Conservation (phyloP, 2,329 filamentous ascomycete genomes). For the Hortaea sp. region DNA sequence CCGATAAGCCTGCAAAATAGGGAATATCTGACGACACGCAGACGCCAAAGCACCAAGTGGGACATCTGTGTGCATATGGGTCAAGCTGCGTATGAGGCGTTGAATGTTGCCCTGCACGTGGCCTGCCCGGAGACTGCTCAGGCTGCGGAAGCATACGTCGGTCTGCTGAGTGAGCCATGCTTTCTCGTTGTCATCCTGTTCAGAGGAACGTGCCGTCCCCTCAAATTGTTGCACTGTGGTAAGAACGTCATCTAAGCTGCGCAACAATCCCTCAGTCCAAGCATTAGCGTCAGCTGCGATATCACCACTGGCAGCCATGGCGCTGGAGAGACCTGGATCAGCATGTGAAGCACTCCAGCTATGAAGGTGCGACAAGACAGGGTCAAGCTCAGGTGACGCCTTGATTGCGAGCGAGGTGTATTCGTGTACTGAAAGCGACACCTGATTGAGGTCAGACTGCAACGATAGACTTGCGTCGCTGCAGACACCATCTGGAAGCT, state of each 20-base stretch:
- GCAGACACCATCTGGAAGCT: no score
- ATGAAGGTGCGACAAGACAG: conserved; percentile 28
- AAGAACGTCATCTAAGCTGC: conserved; percentile 1
- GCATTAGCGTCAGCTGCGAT: not conserved
- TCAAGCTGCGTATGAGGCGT: no score
- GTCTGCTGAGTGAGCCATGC: not conserved
- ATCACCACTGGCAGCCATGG: conserved; percentile 7
- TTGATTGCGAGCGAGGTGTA: no score
- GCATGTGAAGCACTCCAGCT: conserved; percentile 31
- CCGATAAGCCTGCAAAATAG: not conserved
- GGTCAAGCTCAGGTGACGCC: conserved; percentile 10
- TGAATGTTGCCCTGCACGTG: no score
- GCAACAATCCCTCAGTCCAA: not conserved
- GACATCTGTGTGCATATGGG: not conserved
- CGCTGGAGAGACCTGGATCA: no score
- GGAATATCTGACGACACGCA: not conserved
- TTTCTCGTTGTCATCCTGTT: not conserved
- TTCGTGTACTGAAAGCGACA: no score
- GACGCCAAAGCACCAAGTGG: not conserved
- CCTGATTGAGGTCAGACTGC: no score
- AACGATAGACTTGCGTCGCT: no score
- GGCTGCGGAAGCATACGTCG: not conserved
- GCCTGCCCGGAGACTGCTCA: not conserved
- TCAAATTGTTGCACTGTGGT: not conserved
- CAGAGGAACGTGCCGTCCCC: not conserved